These are phyloP conservation scores for Cyamopsis tetragonoloba DNA, from an alignment of 306 rosid genomes.

Conservation along the genomic window DNA sequence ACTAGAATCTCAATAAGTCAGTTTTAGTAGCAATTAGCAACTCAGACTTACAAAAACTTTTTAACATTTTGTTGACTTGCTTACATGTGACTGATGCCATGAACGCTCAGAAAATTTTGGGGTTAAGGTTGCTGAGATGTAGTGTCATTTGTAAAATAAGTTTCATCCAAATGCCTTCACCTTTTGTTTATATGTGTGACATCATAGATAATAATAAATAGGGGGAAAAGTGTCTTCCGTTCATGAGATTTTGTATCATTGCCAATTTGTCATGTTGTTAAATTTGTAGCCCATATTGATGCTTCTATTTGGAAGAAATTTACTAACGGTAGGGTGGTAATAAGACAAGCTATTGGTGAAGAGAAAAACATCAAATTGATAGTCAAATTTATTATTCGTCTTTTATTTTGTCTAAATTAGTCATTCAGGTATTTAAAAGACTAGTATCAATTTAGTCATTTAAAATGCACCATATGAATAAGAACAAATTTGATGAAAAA, in stretches of 20 bases:
- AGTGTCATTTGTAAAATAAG: constrained; percentile 51
- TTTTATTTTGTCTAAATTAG: too few relatives aligned
- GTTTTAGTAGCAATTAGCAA: constrained; percentile 20
- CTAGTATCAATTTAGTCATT: too few relatives aligned
- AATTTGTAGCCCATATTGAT: neutral
- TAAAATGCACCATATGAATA: too few relatives aligned
- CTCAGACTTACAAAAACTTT: constrained; percentile 15
- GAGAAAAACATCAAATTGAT: too few relatives aligned
- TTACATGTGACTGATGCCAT: constrained; percentile 24
- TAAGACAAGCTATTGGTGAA: too few relatives aligned
- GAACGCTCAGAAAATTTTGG: constrained; percentile 32
- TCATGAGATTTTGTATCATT: neutral
- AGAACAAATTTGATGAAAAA: too few relatives aligned
- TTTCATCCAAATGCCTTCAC: constrained; percentile 67
- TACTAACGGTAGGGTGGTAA: too few relatives aligned
- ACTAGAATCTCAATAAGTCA: constrained; percentile 28
- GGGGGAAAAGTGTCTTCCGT: neutral
- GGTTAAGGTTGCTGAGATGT: constrained; percentile 87
- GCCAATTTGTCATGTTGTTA: neutral
- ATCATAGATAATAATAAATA: constrained; percentile 12
- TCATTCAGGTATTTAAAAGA: too few relatives aligned
- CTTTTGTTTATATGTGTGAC: constrained; percentile 26
- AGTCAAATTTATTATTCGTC: too few relatives aligned
- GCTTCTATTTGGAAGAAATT: neutral
- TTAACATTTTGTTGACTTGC: constrained; percentile 21